Evolutionary conservation across 1,284 basidiomycete species (phyloP), one percentile per base, ranked within the genome.

Genomic region (Boletus smithii): DNA sequence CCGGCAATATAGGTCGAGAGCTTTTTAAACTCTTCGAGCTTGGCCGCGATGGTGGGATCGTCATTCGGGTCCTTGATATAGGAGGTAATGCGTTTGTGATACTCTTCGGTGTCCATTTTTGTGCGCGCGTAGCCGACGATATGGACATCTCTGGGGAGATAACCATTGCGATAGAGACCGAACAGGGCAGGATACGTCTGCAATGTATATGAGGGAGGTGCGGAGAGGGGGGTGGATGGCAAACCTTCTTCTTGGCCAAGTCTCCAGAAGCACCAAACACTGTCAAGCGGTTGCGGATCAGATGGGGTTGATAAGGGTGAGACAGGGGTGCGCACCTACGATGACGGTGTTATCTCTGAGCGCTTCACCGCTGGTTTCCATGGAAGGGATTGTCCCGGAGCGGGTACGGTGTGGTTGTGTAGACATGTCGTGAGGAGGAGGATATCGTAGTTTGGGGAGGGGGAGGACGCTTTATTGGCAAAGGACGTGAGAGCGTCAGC

Each of bases 261-360:
- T 99, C 95, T 44, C 95, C 95, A 50, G 92, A 97, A 18, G 95
- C 95, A 52, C 97, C 97, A 51, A 97, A 83, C 48, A 99, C 95
- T 94, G 39, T 38, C 14, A 9, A 61, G 27, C 41, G n/a, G n/a
- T n/a, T n/a, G n/a, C n/a, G n/a, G 49, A 61, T 42, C 45, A 61
- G 54, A 55, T 46, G 29, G 26, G 42, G 36, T 34, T 30, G 47
- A 50, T 43, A 54, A 46, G 23, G 29, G 16, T 20, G 32, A 48
- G 46, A 58, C 53, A 52, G 51, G 51, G 51, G 58, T 26, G 71
- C 80, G 60, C 53, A 88, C 90, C 90, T 65, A 95, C 74, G 71
- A 97, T 83, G 73, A 90, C 68, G 22, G 91, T 94, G 75, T 95
- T 92, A 57, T 89, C 83, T 68, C 77, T 87, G 72, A 95, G 80